Evolutionary conservation across 1,284 basidiomycete genomes (phyloP).

Genomic region (Microbotryomycetes sp.): DNA sequence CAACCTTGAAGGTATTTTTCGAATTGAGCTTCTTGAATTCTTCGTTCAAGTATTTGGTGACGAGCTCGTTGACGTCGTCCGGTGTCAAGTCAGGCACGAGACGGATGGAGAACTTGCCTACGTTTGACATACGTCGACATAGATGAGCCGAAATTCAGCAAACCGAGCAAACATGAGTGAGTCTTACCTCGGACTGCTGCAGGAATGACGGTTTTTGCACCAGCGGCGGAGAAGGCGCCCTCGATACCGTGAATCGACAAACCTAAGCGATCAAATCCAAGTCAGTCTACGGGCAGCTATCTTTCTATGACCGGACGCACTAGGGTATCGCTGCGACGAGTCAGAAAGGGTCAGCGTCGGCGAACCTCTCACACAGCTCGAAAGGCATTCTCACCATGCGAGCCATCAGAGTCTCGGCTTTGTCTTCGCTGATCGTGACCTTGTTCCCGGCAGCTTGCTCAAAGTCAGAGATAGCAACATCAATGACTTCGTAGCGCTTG

Average conservation of each 20-base stretch:
- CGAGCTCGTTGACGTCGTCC: conserved; percentile 63
- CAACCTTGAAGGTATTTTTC: conserved; percentile 68
- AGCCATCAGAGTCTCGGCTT: conserved; percentile 79
- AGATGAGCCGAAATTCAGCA: neutral
- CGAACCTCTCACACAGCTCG: conserved; percentile 34
- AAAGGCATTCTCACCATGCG: conserved; percentile 54
- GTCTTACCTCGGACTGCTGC: conserved; percentile 68
- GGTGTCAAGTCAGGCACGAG: conserved; percentile 83
- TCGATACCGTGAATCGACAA: conserved; percentile 95
- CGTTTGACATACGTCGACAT: neutral
- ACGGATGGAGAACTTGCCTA: conserved; percentile 81
- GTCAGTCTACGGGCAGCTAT: too few species aligned
- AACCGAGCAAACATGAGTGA: neutral
- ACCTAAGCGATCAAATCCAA: conserved; percentile 55
- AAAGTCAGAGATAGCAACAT: conserved; percentile 53
- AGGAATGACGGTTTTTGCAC: conserved; percentile 75
- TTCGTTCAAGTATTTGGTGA: conserved; percentile 61
- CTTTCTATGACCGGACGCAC: neutral
- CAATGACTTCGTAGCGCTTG: conserved; percentile 47
- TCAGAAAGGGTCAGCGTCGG: neutral
- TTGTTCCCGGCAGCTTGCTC: conserved; percentile 69
- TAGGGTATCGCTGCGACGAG: conserved; percentile 15
- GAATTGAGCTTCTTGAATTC: conserved; percentile 77
- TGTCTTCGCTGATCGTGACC: conserved; percentile 72
- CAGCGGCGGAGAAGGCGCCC: conserved; percentile 72